phyloP scores from a whole-genome alignment of 345 rosid genomes.

The Brassica napus region Da-Ae NC_063439.1:9836501-9837000 shows the following conservation, averaged over 20 bases:
- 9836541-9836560: no score
- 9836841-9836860: not conserved
- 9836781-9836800: not conserved
- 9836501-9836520: no score
- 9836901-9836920: not conserved
- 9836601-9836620: no score
- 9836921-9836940: not conserved
- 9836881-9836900: not conserved
- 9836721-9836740: no score
- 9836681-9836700: no score
- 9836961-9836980: not conserved
- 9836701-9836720: no score
- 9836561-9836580: no score
- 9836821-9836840: not conserved
- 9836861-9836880: not conserved
- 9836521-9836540: no score
- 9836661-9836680: no score
- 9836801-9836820: not conserved
- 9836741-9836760: not conserved
- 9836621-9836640: no score
- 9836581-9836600: no score
- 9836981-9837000: conserved; percentile 3
- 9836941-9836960: not conserved
- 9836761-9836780: not conserved
- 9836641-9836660: no score